Percentiles rank a stretch among this genome's conserved stretches.
Conservation (phyloP, 352 stramenopile species). For the Phytopythium oedochilum region DNA sequence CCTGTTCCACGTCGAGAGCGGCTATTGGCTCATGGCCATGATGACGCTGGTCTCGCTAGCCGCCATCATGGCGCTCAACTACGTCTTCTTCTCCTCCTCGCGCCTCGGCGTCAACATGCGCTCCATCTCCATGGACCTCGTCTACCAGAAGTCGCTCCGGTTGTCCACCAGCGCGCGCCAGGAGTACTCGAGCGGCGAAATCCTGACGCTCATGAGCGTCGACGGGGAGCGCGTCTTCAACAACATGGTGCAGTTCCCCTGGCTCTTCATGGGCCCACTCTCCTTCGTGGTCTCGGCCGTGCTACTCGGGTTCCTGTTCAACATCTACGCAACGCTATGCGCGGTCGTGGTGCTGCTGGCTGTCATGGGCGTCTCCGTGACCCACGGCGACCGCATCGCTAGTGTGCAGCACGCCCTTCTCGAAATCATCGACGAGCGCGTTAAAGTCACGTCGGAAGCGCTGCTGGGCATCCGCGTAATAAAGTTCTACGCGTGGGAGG, state of each 20-base stretch:
- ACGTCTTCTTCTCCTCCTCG: slow-evolving; percentile 27
- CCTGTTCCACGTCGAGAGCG: slow-evolving; percentile 16
- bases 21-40: slow-evolving; percentile 24
- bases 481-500: slow-evolving; percentile 88
- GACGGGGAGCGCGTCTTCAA: slow-evolving; percentile 34
- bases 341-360: slow-evolving; percentile 10
- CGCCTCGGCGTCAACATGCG: slow-evolving; percentile 35
- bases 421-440: slow-evolving; percentile 57
- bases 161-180: slow-evolving; percentile 38
- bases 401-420: slow-evolving; percentile 16
- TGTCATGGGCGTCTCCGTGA: slow-evolving; percentile 14
- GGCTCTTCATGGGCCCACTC: slow-evolving; percentile 23
- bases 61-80: slow-evolving; percentile 25
- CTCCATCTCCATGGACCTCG: slow-evolving; percentile 32
- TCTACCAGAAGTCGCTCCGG: slow-evolving; percentile 57
- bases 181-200: slow-evolving; percentile 29
- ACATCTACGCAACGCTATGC: slow-evolving; percentile 10
- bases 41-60: slow-evolving; percentile 16
- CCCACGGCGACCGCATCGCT: slow-evolving; percentile 13
- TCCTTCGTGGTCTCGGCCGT: slow-evolving; percentile 17
- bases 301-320: slow-evolving; percentile 26
- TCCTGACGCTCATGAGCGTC: slow-evolving; percentile 35
- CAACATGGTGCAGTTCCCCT: slow-evolving; percentile 18
- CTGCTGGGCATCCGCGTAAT: slow-evolving; percentile 86
- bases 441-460: slow-evolving; percentile 92